Base-by-base conservation (phyloP, 805 yeast species). In the Grigorovia transvaalensis region DNA sequence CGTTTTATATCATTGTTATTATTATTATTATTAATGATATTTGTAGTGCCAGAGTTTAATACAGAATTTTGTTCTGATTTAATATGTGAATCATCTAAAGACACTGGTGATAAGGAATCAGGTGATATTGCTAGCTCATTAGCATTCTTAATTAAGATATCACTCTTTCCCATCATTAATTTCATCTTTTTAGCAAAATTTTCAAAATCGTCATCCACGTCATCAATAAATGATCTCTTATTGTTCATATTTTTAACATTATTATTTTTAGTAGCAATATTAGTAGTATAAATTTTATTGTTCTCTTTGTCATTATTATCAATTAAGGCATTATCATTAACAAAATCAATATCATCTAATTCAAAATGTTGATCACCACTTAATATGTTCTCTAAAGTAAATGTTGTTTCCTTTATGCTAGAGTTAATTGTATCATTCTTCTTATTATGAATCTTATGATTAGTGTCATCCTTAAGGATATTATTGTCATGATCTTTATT, bases 101-200 rank as follows among this genome's bases (percentile, higher is more conserved):
- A 63, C 7, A 61, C 56, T 9, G 74, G 69, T 12, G 69, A 58
- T 29, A 70, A 52, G 1, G 74, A 70, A 23, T 61, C 71, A 4
- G 74, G 74, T 8, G 73, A 65, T 29, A 69, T 18, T 17, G 52
- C 48, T 30, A 53, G 57, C 44, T 54, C 52, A 17, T 47, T 9
- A 19, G 23, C 44, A 18, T 48, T 33, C 15, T 19, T 23, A 19
- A 4, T 42, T n/a, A n/a, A n/a, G n/a, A 19, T 12, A 48, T 29
- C 43, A 7, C 4, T n/a, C 33, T 45, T 13, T 27, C 42, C 12
- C 27, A 38, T 38, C 42, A 38, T 38, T 13, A 38, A 17, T 30
- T 46, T 41, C 29, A 35, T 13, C 18, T 27, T 18, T 9, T 40
- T 45, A 40, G n/a, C 35, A 18, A 49, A 33, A n/a, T 18, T 23